Evolutionary conservation across 495 filamentous ascomycete genomes (phyloP).

Genomic region (Xylaria cubensis): DNA sequence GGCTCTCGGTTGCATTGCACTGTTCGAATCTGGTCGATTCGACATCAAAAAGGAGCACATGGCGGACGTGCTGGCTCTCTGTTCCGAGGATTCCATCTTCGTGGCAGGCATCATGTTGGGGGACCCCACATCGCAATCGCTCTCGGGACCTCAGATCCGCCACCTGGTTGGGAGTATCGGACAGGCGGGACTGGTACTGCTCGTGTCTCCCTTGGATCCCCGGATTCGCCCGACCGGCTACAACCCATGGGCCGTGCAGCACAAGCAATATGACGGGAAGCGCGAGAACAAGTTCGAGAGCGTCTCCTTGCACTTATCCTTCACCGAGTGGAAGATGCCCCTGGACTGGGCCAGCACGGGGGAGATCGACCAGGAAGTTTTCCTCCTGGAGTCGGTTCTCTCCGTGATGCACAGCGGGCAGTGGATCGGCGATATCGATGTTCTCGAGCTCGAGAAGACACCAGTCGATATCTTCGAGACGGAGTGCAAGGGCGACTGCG

Average conservation of each 20-base stretch:
- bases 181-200: neutral
- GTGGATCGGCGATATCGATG: slow-evolving; percentile 50
- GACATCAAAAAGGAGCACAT: slow-evolving; percentile 35
- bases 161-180: neutral
- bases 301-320: slow-evolving; percentile 47
- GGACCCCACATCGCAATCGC: slow-evolving; percentile 36
- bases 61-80: neutral
- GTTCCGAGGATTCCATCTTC: slow-evolving; percentile 41
- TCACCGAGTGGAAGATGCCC: slow-evolving; percentile 21
- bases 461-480: neutral
- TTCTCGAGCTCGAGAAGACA: slow-evolving; percentile 18
- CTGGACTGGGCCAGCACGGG: slow-evolving; percentile 32
- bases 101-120: slow-evolving; percentile 36
- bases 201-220: neutral
- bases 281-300: slow-evolving; percentile 38
- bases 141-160: neutral
- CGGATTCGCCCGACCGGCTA: neutral
- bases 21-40: slow-evolving; percentile 42
- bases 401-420: slow-evolving; percentile 41
- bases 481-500: neutral
- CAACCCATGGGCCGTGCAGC: neutral
- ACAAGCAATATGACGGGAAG: neutral
- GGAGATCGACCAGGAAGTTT: slow-evolving; percentile 34
- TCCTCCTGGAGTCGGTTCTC: slow-evolving; percentile 42
- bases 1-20: slow-evolving; percentile 40